A percentile compares a stretch with the other conserved stretches of the same genome.
Conservation (phyloP, 495 filamentous ascomycete species). For the Penicillium fimorum region DNA sequence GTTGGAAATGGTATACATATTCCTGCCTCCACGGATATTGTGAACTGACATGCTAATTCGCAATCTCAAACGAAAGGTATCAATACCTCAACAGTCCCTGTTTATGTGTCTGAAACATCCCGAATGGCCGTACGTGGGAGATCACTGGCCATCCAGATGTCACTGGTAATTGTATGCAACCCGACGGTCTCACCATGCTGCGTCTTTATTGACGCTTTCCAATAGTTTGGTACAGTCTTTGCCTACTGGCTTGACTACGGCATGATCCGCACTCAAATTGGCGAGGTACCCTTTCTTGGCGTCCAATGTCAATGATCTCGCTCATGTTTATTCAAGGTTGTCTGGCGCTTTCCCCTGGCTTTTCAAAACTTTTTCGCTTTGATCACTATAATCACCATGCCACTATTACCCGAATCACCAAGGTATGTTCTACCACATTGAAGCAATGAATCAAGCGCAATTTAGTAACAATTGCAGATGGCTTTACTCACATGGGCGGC, state of each 20-base stretch:
- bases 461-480: constrained; percentile 21
- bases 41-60: constrained; percentile 10
- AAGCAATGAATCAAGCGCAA: too few species aligned
- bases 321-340: not conserved
- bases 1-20: constrained; percentile 41
- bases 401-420: constrained; percentile 52
- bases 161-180: constrained; percentile 50
- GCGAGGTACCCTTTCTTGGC: not conserved
- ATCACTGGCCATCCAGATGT: constrained; percentile 55
- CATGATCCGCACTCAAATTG: constrained; percentile 11
- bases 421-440: constrained; percentile 10
- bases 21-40: constrained; percentile 25
- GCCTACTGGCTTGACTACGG: constrained; percentile 21
- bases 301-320: too few species aligned
- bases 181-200: not conserved
- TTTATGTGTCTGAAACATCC: constrained; percentile 37
- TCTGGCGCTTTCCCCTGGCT: constrained; percentile 42
- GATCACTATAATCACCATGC: constrained; percentile 42
- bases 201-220: too few species aligned
- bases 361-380: constrained; percentile 52
- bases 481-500: constrained; percentile 19
- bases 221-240: not conserved
- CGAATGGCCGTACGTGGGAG: constrained; percentile 49
- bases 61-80: constrained; percentile 13
- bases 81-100: too few species aligned